These are phyloP conservation scores for Vitellaria paradoxa DNA, from an alignment of 179 eudicot species.

Conservation along the genomic window DNA sequence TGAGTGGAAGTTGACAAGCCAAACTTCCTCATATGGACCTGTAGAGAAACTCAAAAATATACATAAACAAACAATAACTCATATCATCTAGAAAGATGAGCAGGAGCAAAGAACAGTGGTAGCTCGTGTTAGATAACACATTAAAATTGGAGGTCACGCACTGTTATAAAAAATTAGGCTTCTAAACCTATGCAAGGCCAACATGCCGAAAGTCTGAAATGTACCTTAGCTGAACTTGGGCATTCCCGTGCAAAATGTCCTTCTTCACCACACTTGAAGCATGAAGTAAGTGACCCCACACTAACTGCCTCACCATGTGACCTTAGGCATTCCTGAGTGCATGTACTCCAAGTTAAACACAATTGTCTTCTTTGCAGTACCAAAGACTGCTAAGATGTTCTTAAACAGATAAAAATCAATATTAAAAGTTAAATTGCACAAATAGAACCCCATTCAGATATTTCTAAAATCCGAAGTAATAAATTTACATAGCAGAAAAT, in stretches of 20 bases:
- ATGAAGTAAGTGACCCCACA: conserved; percentile 43
- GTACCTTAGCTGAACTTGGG: conserved; percentile 52
- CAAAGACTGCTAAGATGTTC: too few relatives aligned
- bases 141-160: not conserved
- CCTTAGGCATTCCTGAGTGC: conserved; percentile 55
- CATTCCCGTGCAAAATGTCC: conserved; percentile 97
- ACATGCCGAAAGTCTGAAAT: not conserved
- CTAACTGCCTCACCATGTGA: conserved; percentile 43
- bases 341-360: not conserved
- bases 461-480: not conserved
- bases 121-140: not conserved
- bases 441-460: not conserved
- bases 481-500: not conserved
- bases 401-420: too few relatives aligned
- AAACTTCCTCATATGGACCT: conserved; percentile 57
- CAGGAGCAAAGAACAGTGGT: not conserved
- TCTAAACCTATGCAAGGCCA: not conserved
- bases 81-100: not conserved
- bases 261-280: conserved; percentile 76
- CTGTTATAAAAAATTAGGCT: not conserved
- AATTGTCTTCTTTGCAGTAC: not conserved
- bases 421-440: not conserved
- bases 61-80: not conserved
- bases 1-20: conserved; percentile 53
- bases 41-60: conserved; percentile 13